These are phyloP conservation scores for Gomphus sp. DNA, from an alignment of 1,284 basidiomycete genomes.

Conservation along the genomic window DNA sequence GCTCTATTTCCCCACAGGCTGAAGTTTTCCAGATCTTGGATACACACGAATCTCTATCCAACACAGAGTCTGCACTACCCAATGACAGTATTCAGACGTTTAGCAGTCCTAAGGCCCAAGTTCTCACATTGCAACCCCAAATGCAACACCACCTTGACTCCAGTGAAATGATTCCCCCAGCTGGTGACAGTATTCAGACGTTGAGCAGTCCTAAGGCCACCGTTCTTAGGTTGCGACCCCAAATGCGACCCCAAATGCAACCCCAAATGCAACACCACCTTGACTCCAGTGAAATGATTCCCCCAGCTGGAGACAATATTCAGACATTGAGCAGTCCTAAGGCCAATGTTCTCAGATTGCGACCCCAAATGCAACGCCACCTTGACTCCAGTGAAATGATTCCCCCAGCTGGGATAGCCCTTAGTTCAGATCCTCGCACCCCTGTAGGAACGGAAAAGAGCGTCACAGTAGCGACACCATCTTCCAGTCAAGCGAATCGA, in stretches of 20 bases:
- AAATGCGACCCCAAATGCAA: not conserved
- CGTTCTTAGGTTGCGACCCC: too few species aligned
- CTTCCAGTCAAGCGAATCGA: conserved; percentile 11
- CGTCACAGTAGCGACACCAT: not conserved
- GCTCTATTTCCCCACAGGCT: not conserved
- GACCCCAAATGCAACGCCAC: not conserved
- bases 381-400: not conserved
- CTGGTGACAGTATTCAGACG: not conserved
- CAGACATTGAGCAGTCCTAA: not conserved
- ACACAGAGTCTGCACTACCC: not conserved
- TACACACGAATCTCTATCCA: not conserved
- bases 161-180: not conserved
- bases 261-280: not conserved
- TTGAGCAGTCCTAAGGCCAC: not conserved
- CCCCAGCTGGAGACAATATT: not conserved
- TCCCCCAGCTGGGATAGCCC: not conserved
- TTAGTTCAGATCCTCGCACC: not conserved
- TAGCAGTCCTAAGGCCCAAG: not conserved
- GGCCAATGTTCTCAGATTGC: not conserved
- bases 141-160: not conserved
- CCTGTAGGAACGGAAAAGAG: not conserved
- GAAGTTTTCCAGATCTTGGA: not conserved
- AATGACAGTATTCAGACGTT: not conserved
- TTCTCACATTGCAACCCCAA: not conserved
- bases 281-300: not conserved